Base-by-base conservation (phyloP, 2,329 filamentous ascomycete genomes). In the Botrytis cinerea region DNA sequence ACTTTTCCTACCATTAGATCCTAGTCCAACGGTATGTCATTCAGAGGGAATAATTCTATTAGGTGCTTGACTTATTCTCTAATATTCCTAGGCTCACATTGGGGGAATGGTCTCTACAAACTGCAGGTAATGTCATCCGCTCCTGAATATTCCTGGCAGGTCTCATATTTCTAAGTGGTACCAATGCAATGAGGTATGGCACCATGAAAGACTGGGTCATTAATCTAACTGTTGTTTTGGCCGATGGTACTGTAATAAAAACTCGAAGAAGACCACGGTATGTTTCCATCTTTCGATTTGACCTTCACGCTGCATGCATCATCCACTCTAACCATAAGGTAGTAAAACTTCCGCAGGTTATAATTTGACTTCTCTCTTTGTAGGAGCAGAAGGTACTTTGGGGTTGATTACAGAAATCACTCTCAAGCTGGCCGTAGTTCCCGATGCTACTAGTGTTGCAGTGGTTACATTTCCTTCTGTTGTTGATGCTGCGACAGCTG, bases 151-250 rank as follows among this genome's bases (percentile, higher is more conserved):
- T 14, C 5, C 14, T 14, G 7, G 16, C 14, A 18, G 1, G 28
- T 43, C 71, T 73, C 28, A 73, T 10, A 8, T 40, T 54, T 38
- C 1, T 18, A 22, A 91, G 89, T 32, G 93, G 93, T 2, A 95
- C 93, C 0, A 95, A 94, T 78, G 92, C 92, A 4, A 91, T 93
- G 63, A 87, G 90, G 75, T 95, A 95, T 78, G 93, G 93, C 12
- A 95, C 93, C 0, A 95, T 95, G 93, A 93, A 93, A 80, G 93
- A 95, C 78, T 95, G 92, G 92, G 92, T 95, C 43, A 87, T 95
- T 78, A 94, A 94, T 78, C 81, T 95, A 75, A 95, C 93, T 0
- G 91, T 95, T 0, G 93, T 95, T 1, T 86, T 95, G 45, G 90
- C 93, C 10, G 92, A 95, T 78, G 93, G 93, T 2, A 91, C 88